Evolutionary conservation across 805 yeast genomes (phyloP).

Genomic region (Candida piceae): DNA sequence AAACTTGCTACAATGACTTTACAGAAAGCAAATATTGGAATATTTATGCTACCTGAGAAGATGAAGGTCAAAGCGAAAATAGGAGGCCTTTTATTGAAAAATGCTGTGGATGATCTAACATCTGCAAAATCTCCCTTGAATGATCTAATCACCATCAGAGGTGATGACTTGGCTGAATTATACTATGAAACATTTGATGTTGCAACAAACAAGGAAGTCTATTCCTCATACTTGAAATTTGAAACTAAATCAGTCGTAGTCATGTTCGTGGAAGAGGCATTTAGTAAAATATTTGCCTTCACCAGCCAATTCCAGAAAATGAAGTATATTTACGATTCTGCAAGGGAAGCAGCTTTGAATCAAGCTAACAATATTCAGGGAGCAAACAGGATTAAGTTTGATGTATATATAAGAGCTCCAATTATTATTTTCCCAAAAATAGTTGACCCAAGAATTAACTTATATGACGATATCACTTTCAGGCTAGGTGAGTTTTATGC

Average conservation of each 20-base stretch:
- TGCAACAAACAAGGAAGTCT: slow-evolving; percentile 42
- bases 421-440: slow-evolving; percentile 71
- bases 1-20: slow-evolving; percentile 75
- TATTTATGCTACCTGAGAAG: slow-evolving; percentile 67
- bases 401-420: slow-evolving; percentile 74
- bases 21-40: slow-evolving; percentile 64
- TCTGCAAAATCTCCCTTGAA: slow-evolving; percentile 55
- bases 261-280: slow-evolving; percentile 77
- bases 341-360: slow-evolving; percentile 82
- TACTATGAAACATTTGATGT: slow-evolving; percentile 77
- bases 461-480: slow-evolving; percentile 59
- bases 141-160: slow-evolving; percentile 73
- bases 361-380: slow-evolving; percentile 60
- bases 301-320: slow-evolving; percentile 72
- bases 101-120: slow-evolving; percentile 65
- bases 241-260: slow-evolving; percentile 72
- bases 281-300: slow-evolving; percentile 60
- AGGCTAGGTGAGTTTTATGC: slow-evolving; percentile 81
- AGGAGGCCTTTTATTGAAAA: slow-evolving; percentile 75
- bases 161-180: slow-evolving; percentile 71
- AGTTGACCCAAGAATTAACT: slow-evolving; percentile 34
- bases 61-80: slow-evolving; percentile 66
- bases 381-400: slow-evolving; percentile 61
- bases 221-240: slow-evolving; percentile 54
- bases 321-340: slow-evolving; percentile 86